Base-by-base conservation (phyloP, 106 monocot species). In the Allium fistulosum region DNA sequence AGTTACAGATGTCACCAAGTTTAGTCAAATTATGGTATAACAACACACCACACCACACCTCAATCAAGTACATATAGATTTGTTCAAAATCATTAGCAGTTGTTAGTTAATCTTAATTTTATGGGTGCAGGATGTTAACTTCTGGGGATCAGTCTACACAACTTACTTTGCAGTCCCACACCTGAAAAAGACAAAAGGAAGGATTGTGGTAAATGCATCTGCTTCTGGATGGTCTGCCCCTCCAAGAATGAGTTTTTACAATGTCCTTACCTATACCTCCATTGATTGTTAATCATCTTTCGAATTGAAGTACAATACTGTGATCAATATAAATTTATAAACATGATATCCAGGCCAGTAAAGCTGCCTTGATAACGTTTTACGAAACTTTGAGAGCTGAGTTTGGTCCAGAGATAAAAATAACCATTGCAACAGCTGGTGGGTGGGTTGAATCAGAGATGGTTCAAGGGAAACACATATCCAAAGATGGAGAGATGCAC, bases 121-220 rank as follows among this genome's bases (percentile, higher is more conserved):
- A 18, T 3, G 59, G 59, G 6, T 66, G 2, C 73, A 92, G 92
- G 88, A 88, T 73, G 80, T 81, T 11, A 92, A 92, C 57, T 92
- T 92, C 27, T 92, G 92, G 92, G 92, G 92, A 0, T 58, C 85
- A 15, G 72, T 92, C 0, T 88, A 88, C 58, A 82, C 92, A n/a
- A 80, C 88, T 8, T 85, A 88, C 47, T 92, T 73, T 46, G 92
- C 92, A 26, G 53, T 92, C 16, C 88, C 88, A 46, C 74, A 85
- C 59, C 78, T 92, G 4, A 88, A 80, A 75, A 80, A 69, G 11
- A 88, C 65, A 58, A 71, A 45, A 5, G 88, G 92, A 4, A 80
- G 65, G 7, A 82, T 92, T 10, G 67, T 88, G 14, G 85, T 79
- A 6, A 85, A 63, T 8, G 59, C 88, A 11, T 92, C 92, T 2